Evolutionary conservation across 1,284 basidiomycete species (phyloP).

Genomic region (Ganoderma multipileum): DNA sequence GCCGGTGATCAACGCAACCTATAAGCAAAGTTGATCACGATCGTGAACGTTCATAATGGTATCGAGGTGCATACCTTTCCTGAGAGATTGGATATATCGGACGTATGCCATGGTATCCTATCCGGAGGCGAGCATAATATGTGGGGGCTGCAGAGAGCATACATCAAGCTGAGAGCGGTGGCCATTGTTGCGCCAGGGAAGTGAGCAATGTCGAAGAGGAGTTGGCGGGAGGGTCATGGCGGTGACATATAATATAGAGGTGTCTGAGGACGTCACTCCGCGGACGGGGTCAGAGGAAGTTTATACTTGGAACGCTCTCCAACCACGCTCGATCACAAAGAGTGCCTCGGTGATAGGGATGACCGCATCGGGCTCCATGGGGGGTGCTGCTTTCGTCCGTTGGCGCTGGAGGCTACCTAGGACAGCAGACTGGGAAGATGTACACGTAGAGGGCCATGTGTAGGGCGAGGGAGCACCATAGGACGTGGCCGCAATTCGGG

Average conservation of each 20-base stretch:
- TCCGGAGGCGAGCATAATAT: not conserved
- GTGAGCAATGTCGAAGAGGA: not conserved
- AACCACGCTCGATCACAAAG: not conserved
- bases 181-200: not conserved
- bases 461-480: too few species aligned
- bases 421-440: not conserved
- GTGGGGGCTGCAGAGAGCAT: not conserved
- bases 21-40: not conserved
- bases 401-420: not conserved
- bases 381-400: not conserved
- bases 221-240: not conserved
- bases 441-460: not conserved
- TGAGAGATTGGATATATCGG: conserved; percentile 18
- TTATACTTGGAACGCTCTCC: not conserved
- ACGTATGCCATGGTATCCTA: not conserved
- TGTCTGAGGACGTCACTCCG: not conserved
- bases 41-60: too few species aligned
- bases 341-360: not conserved
- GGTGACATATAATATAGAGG: not conserved
- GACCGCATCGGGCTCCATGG: conserved; percentile 13
- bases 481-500: not conserved
- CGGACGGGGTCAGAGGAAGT: not conserved
- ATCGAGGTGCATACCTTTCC: conserved; percentile 13
- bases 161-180: conserved; percentile 3
- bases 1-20: conserved; percentile 52